Conservation (phyloP, 805 yeast species). For the Debaryomyces prosopidis region DNA sequence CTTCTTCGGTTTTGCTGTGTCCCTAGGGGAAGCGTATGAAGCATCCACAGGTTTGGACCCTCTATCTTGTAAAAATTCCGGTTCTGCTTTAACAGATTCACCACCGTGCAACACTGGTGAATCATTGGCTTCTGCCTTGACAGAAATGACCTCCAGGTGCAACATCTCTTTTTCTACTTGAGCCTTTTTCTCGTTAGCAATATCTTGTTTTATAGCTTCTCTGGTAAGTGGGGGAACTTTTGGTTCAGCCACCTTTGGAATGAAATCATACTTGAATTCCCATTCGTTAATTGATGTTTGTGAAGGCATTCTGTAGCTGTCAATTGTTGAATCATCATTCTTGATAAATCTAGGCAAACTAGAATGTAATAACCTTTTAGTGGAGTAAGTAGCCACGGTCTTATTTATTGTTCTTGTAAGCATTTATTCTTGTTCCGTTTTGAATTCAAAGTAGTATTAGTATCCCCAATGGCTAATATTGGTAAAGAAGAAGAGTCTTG, state of each 20-base stretch:
- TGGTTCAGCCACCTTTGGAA: constrained; percentile 41
- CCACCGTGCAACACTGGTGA: constrained; percentile 46
- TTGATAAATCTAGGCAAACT: constrained; percentile 35
- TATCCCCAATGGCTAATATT: too few species aligned
- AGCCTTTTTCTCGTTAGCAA: constrained; percentile 42
- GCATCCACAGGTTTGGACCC: constrained; percentile 38
- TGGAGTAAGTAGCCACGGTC: not conserved
- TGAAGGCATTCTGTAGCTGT: constrained; percentile 52
- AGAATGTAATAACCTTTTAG: not conserved
- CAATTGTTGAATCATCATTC: constrained; percentile 60
- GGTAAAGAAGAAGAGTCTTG: too few species aligned
- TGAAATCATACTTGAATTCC: constrained; percentile 50
- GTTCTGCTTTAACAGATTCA: constrained; percentile 36
- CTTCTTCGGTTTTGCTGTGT: constrained; percentile 18
- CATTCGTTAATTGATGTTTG: constrained; percentile 48
- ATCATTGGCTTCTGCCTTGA: constrained; percentile 45
- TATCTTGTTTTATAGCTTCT: constrained; percentile 51
- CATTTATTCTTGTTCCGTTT: not conserved
- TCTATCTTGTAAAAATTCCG: constrained; percentile 39
- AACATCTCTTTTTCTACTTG: constrained; percentile 39
- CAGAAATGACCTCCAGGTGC: constrained; percentile 33
- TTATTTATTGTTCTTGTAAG: not conserved
- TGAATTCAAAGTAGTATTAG: too few species aligned
- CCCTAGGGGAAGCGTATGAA: constrained; percentile 8
- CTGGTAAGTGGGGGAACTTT: constrained; percentile 47